phyloP scores from a whole-genome alignment of 164 flowering plant species.

The Paratinospora sagittata region DNA sequence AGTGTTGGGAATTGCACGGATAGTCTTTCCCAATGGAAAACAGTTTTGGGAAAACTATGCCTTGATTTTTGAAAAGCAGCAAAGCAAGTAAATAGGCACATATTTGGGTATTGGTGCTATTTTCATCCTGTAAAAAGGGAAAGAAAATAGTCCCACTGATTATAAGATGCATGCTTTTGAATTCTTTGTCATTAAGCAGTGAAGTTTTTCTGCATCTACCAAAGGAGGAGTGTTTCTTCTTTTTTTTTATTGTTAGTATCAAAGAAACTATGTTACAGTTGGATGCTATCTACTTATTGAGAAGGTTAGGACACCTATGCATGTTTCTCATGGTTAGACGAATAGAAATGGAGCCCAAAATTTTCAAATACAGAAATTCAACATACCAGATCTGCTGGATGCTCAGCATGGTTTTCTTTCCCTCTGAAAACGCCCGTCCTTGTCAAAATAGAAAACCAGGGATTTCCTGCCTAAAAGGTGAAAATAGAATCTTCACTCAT shows the following conservation, averaged over 20 bases:
- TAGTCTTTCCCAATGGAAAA: no score
- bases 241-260: no score
- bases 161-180: neutral
- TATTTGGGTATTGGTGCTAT: neutral
- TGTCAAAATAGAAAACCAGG: conserved; percentile 91
- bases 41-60: no score
- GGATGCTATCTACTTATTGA: no score
- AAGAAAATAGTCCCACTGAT: neutral
- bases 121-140: neutral
- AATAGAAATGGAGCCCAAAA: neutral
- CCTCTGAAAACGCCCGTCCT: conserved; percentile 85
- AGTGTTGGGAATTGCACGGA: no score
- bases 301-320: neutral
- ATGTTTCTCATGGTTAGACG: neutral
- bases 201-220: no score
- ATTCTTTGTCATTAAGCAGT: no score
- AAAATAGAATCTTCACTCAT: neutral
- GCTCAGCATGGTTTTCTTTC: conserved; percentile 49
- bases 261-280: no score
- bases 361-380: neutral
- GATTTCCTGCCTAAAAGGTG: conserved; percentile 67
- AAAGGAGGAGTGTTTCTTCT: no score
- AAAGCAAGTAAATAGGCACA: no score
- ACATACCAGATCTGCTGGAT: conserved; percentile 69
- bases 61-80: no score